These are phyloP conservation scores for Pneumocystis carinii DNA, from an alignment of 1,139 yeast genomes.

Conservation along the genomic window DNA sequence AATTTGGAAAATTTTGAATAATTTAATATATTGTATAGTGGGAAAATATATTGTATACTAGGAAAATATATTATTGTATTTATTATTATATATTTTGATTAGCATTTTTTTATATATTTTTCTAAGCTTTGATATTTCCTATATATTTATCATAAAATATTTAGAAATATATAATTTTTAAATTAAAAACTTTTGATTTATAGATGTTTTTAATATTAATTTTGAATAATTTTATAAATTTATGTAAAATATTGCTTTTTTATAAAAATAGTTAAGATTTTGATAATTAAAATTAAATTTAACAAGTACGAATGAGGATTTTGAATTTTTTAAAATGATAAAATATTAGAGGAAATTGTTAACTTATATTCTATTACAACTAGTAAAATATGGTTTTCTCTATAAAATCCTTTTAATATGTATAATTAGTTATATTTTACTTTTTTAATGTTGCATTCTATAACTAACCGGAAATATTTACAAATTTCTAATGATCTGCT, in stretches of 20 bases:
- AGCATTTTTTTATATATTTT: not conserved
- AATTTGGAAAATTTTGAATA: conserved; percentile 80
- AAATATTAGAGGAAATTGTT: too few species aligned
- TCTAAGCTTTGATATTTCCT: conserved; percentile 3
- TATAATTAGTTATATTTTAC: not conserved
- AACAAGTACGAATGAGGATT: too few species aligned
- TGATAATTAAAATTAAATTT: too few species aligned
- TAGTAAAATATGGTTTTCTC: not conserved
- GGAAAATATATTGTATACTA: too few species aligned
- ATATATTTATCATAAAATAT: not conserved
- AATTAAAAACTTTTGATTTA: too few species aligned
- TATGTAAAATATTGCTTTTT: too few species aligned
- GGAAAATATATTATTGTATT: conserved; percentile 4
- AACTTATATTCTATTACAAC: too few species aligned
- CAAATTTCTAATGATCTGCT: conserved; percentile 5
- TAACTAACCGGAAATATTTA: conserved; percentile 6
- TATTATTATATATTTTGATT: not conserved
- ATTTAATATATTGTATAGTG: not conserved
- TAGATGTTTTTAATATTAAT: too few species aligned
- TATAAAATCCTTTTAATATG: not conserved
- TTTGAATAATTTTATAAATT: too few species aligned
- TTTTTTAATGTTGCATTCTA: not conserved
- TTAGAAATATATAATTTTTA: too few species aligned
- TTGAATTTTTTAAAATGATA: too few species aligned
- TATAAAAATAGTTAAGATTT: too few species aligned